Evolutionary conservation across 768 basidiomycete species (phyloP), one percentile per base, ranked within the genome.

Genomic region (Pisolithus sp.): DNA sequence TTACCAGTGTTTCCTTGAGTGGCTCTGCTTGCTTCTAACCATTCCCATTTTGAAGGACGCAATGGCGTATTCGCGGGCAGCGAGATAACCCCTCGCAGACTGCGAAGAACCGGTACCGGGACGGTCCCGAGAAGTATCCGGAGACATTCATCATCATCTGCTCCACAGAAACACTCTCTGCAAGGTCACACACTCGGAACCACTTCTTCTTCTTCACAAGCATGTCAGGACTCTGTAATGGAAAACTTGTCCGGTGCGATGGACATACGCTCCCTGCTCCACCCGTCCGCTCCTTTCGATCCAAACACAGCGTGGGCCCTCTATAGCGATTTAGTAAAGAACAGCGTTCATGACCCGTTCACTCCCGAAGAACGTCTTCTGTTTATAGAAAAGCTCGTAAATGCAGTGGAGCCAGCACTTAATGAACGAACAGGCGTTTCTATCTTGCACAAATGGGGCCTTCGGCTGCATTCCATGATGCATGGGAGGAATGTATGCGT

Each of bases 221-320:
- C 53, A 39, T 49, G 42, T 15, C 51, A 44, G 24, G 47, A 53
- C 0, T 38, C 54, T 23, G 6, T 28, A 45, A 26, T n/a, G 5
- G 15, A 5, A 24, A 45, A 23, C 28, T 13, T 30, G 24, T 21
- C 45, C 4, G 26, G 30, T 21, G 9, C 39, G 17, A 46, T 40
- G 20, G 54, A 55, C 49, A 57, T 68, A 52, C 45, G 57, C 30
- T 58, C 54, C 42, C 53, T 66, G 42, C 56, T 68, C 49, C 20
- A 38, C 49, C 45, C 52, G 5, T 20, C 10, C 17, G 6, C 47
- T 23, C 52, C 67, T 15, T 57, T 77, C 45, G 61, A 74, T 51
- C 53, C 71, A 34, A 68, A 74, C 20, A 55, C 64, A 9, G 73
- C 73, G 9, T 79, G 77, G 77, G 48, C 59, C 15, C 61, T 66